Evolutionary conservation across 495 filamentous ascomycete species (phyloP), one percentile per base, ranked within the genome.

Genomic region (Aspergillus avenaceus): DNA sequence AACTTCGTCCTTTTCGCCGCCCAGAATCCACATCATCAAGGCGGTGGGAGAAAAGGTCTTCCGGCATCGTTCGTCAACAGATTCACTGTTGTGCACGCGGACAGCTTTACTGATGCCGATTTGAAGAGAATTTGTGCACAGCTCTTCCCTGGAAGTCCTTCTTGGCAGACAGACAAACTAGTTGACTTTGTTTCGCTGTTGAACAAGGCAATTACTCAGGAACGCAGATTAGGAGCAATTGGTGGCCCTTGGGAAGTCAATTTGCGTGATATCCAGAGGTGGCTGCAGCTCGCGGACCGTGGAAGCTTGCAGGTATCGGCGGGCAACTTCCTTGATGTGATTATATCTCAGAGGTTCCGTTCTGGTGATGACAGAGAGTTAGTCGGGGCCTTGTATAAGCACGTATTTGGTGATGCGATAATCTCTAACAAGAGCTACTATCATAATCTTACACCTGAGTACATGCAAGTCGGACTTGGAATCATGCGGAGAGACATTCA

Each of bases 161-260:
- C 62, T 1, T 64, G 72, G 3, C 77, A 81, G 13, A 78, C 86
- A 12, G 70, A 74, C 7, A 80, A 75, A 41, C 69, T 92, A 22
- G 85, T 95, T n/a, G 73, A 75, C 23, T 96, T 95, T 62, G 84
- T 97, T n/a, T 85, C 84, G 23, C 69, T 69, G 11, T 72, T 97
- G 4, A 90, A 95, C 56, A 72, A 74, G 11, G 79, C 85, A 4
- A 82, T 96, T 34, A 74, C 82, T 4, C 71, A 79, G 27, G 74
- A 81, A 26, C 80, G 83, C 38, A 67, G 71, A 27, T 83, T 97
- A 55, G 92, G 88, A 13, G 71, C 81, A n/a, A 72, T 84, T 43
- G 95, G 95, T 41, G 86, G 86, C 8, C 95, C 93, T 2, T 97
- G 92, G 95, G 95, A 99, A 60, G 90, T 99, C 59, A 99, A 99